A percentile compares a stretch with the other conserved stretches of the same genome.
Conservation (phyloP, 805 yeast genomes). For the Candida stauntonica region DNA sequence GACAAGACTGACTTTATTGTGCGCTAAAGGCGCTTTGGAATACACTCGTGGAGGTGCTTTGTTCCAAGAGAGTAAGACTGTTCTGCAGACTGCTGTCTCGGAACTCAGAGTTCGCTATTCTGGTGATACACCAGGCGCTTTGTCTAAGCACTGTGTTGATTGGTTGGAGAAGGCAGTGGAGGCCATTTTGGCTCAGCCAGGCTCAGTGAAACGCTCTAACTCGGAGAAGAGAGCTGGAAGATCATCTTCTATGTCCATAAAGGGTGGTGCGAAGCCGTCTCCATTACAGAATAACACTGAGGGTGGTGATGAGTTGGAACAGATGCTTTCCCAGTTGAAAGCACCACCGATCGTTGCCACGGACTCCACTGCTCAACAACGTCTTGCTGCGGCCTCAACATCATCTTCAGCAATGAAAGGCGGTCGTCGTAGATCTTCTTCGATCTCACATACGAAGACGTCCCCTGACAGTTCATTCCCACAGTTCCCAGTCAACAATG, state of each 20-base stretch:
- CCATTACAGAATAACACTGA: slow-evolving; percentile 12
- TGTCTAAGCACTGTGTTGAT: slow-evolving; percentile 52
- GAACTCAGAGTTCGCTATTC: slow-evolving; percentile 40
- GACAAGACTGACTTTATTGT: slow-evolving; percentile 57
- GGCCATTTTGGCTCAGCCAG: slow-evolving; percentile 40
- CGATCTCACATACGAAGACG: slow-evolving; percentile 12
- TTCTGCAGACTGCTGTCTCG: slow-evolving; percentile 46
- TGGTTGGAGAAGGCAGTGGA: slow-evolving; percentile 57
- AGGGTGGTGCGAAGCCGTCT: slow-evolving; percentile 11
- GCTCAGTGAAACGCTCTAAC: slow-evolving; percentile 10
- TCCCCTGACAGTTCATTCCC: slow-evolving; percentile 7
- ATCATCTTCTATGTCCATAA: slow-evolving; percentile 7
- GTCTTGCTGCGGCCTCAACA: slow-evolving; percentile 6
- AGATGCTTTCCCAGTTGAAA: slow-evolving; percentile 27
- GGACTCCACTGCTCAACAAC: slow-evolving; percentile 11
- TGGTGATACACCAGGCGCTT: slow-evolving; percentile 54
- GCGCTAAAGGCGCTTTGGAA: slow-evolving; percentile 74
- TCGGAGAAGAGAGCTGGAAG: slow-evolving; percentile 14
- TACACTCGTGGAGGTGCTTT: slow-evolving; percentile 81
- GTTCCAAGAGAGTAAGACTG: slow-evolving; percentile 60
- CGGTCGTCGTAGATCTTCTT: slow-evolving; percentile 11
- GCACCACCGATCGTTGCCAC: slow-evolving; percentile 24
- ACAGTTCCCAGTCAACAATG: slow-evolving; percentile 1
- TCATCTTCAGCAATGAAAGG: too few species aligned
- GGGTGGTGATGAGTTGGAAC: slow-evolving; percentile 18